These are phyloP conservation scores for Tetraselmis striata DNA, from an alignment of 139 green algal species.

Conservation along the genomic window DNA sequence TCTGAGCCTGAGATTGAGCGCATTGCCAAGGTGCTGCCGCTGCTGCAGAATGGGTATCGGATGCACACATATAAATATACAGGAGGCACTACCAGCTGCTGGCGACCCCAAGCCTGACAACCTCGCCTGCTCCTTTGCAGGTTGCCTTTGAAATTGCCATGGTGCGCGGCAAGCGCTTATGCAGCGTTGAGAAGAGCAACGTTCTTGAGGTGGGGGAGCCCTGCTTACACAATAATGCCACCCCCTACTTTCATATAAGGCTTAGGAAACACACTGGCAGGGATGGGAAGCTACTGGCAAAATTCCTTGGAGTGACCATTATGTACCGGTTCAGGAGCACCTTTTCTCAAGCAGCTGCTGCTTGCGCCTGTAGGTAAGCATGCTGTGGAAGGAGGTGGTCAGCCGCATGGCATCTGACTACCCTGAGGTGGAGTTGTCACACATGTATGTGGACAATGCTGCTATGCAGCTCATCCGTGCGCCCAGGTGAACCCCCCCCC, in stretches of 20 bases:
- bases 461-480: conserved; percentile 97
- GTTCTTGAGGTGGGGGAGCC: conserved; percentile 94
- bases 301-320: too few relatives aligned
- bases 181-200: conserved; percentile 95
- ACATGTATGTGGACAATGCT: conserved; percentile 99
- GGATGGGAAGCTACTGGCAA: too few relatives aligned
- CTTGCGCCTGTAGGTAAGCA: conserved; percentile 39
- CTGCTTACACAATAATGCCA: too few relatives aligned
- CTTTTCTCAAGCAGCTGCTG: too few relatives aligned
- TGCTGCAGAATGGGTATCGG: neutral
- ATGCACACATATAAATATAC: too few relatives aligned
- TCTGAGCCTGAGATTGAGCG: conserved; percentile 63
- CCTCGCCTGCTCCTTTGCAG: too few relatives aligned
- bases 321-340: too few relatives aligned
- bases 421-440: conserved; percentile 91
- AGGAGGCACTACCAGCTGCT: too few relatives aligned
- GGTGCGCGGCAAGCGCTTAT: conserved; percentile 74
- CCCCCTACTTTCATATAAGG: too few relatives aligned
- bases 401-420: conserved; percentile 73
- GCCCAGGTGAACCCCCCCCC: too few relatives aligned
- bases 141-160: conserved; percentile 88
- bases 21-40: neutral
- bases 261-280: too few relatives aligned
- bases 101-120: too few relatives aligned
- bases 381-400: conserved; percentile 88